Evolutionary conservation across 305 asterid genomes (phyloP).

Genomic region (Striga hermonthica): DNA sequence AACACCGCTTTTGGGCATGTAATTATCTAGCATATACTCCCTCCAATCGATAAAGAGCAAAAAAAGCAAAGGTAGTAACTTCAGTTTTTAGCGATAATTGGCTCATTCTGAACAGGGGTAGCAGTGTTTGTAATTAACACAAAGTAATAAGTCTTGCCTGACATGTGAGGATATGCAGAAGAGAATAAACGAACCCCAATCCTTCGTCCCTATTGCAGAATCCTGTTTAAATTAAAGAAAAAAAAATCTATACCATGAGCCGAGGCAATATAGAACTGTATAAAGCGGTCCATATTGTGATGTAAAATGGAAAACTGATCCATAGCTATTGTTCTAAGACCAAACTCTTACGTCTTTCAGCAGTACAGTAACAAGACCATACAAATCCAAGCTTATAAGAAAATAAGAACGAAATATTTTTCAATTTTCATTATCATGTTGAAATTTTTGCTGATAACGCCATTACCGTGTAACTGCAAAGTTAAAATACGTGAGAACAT

Average conservation of each 20-base stretch:
- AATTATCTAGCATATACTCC: too few relatives aligned
- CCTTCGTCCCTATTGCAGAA: neutral
- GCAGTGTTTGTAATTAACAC: too few relatives aligned
- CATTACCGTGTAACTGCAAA: neutral
- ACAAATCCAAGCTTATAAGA: neutral
- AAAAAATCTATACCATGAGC: neutral
- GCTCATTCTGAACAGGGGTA: too few relatives aligned
- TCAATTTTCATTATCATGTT: neutral
- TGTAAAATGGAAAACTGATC: neutral
- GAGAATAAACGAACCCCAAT: too few relatives aligned
- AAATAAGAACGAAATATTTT: neutral
- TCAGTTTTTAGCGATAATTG: too few relatives aligned
- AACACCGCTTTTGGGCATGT: too few relatives aligned
- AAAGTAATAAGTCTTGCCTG: too few relatives aligned
- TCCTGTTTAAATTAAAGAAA: neutral
- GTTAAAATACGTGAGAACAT: conserved; percentile 14
- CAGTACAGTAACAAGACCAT: neutral
- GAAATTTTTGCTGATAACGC: neutral
- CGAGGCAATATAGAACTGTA: neutral
- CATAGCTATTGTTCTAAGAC: neutral
- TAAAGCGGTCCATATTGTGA: too few relatives aligned
- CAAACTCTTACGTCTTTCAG: neutral
- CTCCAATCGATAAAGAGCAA: too few relatives aligned
- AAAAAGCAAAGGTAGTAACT: too few relatives aligned
- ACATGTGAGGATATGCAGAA: too few relatives aligned